Evolutionary conservation across 352 stramenopile genomes (phyloP).

Genomic region (Aphanomyces cochlioides): DNA sequence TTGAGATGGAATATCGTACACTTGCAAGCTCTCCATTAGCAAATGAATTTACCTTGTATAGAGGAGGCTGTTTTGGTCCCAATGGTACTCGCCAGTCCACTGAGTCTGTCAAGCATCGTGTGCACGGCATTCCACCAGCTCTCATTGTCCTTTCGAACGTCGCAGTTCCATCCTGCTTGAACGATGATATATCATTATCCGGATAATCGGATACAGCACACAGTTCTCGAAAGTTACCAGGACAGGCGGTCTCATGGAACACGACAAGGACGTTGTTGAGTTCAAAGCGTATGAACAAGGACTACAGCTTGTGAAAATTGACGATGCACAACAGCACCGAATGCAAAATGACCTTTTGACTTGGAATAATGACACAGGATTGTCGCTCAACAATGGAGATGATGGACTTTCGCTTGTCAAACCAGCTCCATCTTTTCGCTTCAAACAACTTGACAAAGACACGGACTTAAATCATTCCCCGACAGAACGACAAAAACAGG

Average conservation of each 20-base stretch:
- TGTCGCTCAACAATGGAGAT: not conserved
- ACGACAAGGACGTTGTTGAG: slow-evolving; percentile 3
- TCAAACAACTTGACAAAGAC: slow-evolving; percentile 22
- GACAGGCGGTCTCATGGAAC: not conserved
- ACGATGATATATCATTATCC: no score
- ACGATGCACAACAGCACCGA: not conserved
- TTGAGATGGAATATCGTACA: no score
- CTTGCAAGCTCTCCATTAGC: no score
- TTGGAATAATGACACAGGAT: not conserved
- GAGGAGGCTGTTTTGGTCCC: no score
- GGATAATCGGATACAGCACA: no score
- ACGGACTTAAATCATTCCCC: slow-evolving; percentile 31
- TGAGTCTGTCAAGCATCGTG: no score
- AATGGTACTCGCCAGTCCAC: no score
- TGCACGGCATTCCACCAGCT: no score
- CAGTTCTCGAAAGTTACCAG: not conserved
- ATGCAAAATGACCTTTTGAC: not conserved
- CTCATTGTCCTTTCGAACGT: no score
- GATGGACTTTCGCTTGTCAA: not conserved
- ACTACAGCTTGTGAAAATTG: slow-evolving; percentile 1
- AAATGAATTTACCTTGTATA: no score
- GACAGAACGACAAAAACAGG: slow-evolving; percentile 6
- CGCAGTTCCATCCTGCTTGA: no score
- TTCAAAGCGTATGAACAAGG: slow-evolving; percentile 18
- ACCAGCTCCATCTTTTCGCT: slow-evolving; percentile 6